phyloP scores from a whole-genome alignment of 2,329 filamentous ascomycete species.

The Fusarium solani-melongenae region DNA sequence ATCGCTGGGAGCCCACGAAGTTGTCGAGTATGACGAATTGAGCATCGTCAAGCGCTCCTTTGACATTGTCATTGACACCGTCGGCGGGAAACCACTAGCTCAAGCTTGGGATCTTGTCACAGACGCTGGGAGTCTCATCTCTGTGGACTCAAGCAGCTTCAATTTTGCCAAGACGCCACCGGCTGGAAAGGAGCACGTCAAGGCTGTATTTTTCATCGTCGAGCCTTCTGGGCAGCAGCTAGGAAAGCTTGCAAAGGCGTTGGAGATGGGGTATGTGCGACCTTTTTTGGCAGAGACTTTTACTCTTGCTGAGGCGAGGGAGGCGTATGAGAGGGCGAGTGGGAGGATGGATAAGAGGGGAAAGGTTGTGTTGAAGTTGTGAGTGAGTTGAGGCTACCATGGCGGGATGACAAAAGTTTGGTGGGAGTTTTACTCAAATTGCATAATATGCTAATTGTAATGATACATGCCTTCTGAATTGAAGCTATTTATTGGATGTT shows the following conservation, averaged over 20 bases:
- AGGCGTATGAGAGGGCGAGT: slow-evolving; percentile 5
- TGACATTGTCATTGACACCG: slow-evolving; percentile 47
- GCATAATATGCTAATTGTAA: neutral
- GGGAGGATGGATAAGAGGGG: slow-evolving; percentile 8
- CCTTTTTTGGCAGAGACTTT: slow-evolving; percentile 19
- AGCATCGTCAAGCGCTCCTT: neutral
- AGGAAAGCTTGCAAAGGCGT: neutral
- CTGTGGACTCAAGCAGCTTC: slow-evolving; percentile 24
- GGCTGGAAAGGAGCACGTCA: neutral
- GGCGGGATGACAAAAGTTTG: neutral
- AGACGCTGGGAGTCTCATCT: slow-evolving; percentile 35
- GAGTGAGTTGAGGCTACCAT: neutral
- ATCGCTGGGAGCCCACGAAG: slow-evolving; percentile 43
- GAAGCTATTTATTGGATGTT: neutral
- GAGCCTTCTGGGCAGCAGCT: neutral
- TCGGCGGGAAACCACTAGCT: slow-evolving; percentile 43
- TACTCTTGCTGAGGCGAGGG: neutral
- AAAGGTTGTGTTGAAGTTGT: slow-evolving; percentile 18
- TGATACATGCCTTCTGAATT: neutral
- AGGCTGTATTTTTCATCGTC: slow-evolving; percentile 11
- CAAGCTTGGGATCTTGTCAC: slow-evolving; percentile 44
- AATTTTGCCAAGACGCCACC: neutral
- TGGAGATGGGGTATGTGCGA: slow-evolving; percentile 2
- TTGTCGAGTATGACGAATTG: slow-evolving; percentile 29
- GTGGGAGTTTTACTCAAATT: neutral